Conservation (phyloP, 257 asterid species). For the Lycium barbarum region DNA sequence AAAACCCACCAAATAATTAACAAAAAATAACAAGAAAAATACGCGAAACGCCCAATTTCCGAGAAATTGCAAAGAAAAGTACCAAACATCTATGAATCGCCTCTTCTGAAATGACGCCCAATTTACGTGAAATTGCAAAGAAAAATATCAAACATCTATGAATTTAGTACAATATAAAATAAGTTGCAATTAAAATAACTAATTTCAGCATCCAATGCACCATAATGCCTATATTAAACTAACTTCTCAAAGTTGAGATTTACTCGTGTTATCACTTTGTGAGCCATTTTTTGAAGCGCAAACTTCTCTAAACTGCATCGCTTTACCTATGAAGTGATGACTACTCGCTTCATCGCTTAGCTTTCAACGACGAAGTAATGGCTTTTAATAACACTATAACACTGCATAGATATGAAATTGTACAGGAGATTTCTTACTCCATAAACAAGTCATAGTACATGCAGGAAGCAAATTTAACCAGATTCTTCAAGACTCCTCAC, state of each 20-base stretch:
- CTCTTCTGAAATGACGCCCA: background rate
- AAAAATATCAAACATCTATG: background rate
- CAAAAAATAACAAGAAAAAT: no score
- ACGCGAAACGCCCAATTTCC: no score
- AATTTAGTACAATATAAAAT: background rate
- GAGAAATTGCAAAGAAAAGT: no score
- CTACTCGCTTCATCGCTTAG: background rate
- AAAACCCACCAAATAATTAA: no score
- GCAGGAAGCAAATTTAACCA: background rate
- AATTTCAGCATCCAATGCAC: background rate
- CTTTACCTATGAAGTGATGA: background rate
- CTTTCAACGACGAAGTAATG: background rate
- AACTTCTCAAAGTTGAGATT: conserved; percentile 5
- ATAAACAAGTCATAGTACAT: conserved; percentile 5
- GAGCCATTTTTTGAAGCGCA: background rate
- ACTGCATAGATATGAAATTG: background rate
- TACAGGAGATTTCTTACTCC: background rate
- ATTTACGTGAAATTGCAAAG: no score
- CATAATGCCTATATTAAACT: background rate
- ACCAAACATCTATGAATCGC: no score
- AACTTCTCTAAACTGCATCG: background rate
- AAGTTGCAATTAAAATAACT: background rate
- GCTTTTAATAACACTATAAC: conserved; percentile 2
- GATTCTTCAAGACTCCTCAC: background rate
- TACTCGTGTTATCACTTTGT: conserved; percentile 5